Evolutionary conservation across 345 rosid species (phyloP), one percentile per base, ranked within the genome.

Genomic region (Punica granatum): DNA sequence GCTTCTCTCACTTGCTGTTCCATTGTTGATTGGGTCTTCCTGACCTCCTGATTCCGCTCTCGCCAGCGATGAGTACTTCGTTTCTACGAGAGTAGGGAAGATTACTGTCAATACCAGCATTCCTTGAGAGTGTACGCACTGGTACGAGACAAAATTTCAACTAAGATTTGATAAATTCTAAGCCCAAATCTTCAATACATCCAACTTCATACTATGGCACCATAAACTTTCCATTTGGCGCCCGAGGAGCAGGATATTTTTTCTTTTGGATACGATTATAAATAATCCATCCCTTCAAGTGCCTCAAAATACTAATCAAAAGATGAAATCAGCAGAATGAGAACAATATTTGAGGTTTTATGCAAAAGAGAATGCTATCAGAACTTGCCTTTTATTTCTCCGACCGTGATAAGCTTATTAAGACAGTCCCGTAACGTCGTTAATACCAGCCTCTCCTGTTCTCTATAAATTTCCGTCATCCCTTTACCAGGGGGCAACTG

Each of bases 401-500:
- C 97, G 6, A 76, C 83, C 59, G 90, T 88, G 76, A 95, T 90
- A 63, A 95, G 92, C 74, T 77, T 80, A 69, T 88, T 88, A 59
- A 95, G 92, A 70, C 96, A 90, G 73, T 95, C 98, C 71, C 98
- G 83, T 66, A 95, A 84, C 76, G 79, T 85, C 10, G 88, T 83
- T 75, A 95, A 75, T 15, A 92, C 82, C 46, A 84, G 65, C 77
- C 85, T 91, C 72, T 95, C 99, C 80, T 95, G 96, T 78, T 92
- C 97, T 6, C 80, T 87, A 60, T 85, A 86, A 33, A 80, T 74
- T 76, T 90, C 88, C 61, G 92, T 77, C 73, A 78, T 73, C 60
- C 88, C 86, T 60, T 81, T 83, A 35, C 87, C 90, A 63, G 72
- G 63, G 65, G 84, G 78, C 63, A 84, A 67, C 76, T 81, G 85